phyloP scores from a whole-genome alignment of 169 alveolate genomes.

The Pseudocohnilembus persalinus region DNA sequence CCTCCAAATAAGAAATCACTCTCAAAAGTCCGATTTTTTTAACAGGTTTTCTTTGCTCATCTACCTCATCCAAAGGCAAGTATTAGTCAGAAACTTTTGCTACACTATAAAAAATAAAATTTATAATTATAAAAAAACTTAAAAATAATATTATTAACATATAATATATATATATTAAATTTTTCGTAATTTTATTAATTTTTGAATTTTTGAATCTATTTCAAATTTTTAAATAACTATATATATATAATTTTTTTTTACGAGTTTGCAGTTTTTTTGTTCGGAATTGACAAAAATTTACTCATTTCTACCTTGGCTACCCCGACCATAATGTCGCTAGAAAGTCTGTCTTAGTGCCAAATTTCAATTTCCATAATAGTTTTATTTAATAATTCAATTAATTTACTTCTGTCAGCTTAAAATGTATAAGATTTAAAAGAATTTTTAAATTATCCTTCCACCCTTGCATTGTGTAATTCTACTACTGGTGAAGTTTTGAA shows the following conservation, averaged over 20 bases:
- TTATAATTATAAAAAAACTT: too few relatives aligned
- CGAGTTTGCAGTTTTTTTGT: neutral
- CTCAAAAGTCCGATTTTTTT: conserved; percentile 22
- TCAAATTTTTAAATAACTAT: neutral
- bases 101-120: conserved; percentile 15
- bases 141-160: neutral
- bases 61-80: conserved; percentile 41
- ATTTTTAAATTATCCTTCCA: conserved; percentile 32
- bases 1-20: conserved; percentile 39
- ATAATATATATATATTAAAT: neutral
- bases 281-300: conserved; percentile 7
- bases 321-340: conserved; percentile 36
- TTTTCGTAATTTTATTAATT: neutral
- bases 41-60: conserved; percentile 16
- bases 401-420: conserved; percentile 19
- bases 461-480: conserved; percentile 1
- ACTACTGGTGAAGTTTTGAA: conserved; percentile 21
- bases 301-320: conserved; percentile 1
- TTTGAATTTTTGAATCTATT: neutral
- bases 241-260: neutral
- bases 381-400: conserved; percentile 9
- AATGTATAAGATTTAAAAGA: conserved; percentile 40
- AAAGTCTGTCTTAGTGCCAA: conserved; percentile 42
- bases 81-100: conserved; percentile 42
- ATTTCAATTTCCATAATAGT: conserved; percentile 23